Conservation (phyloP, 2,329 filamentous ascomycete species). For the Oidium heveae region DNA sequence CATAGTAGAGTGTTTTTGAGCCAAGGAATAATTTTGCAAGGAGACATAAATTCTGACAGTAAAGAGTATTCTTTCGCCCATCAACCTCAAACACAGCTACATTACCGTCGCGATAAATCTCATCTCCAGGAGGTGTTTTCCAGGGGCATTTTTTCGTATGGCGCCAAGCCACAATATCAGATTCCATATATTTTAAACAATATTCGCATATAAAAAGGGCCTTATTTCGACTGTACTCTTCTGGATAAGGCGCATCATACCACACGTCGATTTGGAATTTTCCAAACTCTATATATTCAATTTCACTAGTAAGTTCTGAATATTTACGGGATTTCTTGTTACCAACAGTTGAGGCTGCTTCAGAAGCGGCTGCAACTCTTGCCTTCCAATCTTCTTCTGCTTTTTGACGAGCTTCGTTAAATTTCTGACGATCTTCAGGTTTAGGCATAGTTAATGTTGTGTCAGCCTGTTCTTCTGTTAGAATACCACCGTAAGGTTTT, state of each 20-base stretch:
- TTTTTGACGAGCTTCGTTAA: conserved; percentile 71
- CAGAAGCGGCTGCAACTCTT: conserved; percentile 35
- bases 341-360: conserved; percentile 38
- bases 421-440: conserved; percentile 56
- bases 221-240: conserved; percentile 90
- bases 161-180: conserved; percentile 56
- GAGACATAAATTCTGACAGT: conserved; percentile 91
- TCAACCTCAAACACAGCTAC: conserved; percentile 96
- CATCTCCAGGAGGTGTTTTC: conserved; percentile 90
- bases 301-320: conserved; percentile 75
- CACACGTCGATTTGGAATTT: conserved; percentile 96
- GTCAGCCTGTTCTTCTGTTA: conserved; percentile 72
- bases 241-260: conserved; percentile 94
- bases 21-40: conserved; percentile 94
- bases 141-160: conserved; percentile 81
- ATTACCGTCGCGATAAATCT: conserved; percentile 81
- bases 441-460: conserved; percentile 70
- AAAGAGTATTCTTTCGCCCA: conserved; percentile 89
- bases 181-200: conserved; percentile 75
- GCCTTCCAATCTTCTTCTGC: conserved; percentile 82
- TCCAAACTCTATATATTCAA: conserved; percentile 96
- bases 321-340: conserved; percentile 46
- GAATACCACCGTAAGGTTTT: conserved; percentile 85
- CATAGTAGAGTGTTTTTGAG: conserved; percentile 94
- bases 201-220: conserved; percentile 99